phyloP scores from a whole-genome alignment of 257 asterid species.

The Scutellaria barbata region DNA sequence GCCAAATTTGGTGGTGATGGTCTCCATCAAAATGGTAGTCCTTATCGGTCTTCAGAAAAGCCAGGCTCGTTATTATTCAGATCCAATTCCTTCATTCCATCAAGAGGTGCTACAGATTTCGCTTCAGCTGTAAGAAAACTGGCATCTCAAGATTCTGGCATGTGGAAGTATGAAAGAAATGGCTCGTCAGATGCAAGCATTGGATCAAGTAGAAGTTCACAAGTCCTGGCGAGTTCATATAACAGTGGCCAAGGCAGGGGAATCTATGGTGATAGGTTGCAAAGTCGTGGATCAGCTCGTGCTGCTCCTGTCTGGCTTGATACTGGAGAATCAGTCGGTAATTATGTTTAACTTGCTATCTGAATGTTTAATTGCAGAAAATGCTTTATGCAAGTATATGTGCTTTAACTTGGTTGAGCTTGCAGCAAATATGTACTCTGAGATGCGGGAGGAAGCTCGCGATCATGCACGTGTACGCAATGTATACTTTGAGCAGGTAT shows the following conservation, averaged over 20 bases:
- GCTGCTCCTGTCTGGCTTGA: slow-evolving; percentile 89
- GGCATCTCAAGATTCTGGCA: slow-evolving; percentile 80
- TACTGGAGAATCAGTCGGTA: slow-evolving; percentile 99
- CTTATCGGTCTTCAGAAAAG: slow-evolving; percentile 64
- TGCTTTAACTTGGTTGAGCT: slow-evolving; percentile 68
- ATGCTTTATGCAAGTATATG: slow-evolving; percentile 38
- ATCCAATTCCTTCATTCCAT: slow-evolving; percentile 66
- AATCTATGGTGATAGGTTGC: slow-evolving; percentile 62
- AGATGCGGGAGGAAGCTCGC: slow-evolving; percentile 96
- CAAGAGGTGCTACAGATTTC: slow-evolving; percentile 83
- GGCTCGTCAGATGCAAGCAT: slow-evolving; percentile 67
- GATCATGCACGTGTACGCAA: slow-evolving; percentile 97
- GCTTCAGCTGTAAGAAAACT: slow-evolving; percentile 88
- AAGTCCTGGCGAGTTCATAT: slow-evolving; percentile 64
- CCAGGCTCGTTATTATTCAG: slow-evolving; percentile 56
- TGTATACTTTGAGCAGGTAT: slow-evolving; percentile 96
- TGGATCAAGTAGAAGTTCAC: slow-evolving; percentile 91
- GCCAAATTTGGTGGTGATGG: slow-evolving; percentile 56
- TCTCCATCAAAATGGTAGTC: slow-evolving; percentile 57
- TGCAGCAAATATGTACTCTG: slow-evolving; percentile 94
- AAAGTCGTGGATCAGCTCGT: slow-evolving; percentile 67
- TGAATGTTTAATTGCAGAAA: slow-evolving; percentile 34
- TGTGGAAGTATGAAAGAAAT: slow-evolving; percentile 81
- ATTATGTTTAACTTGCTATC: slow-evolving; percentile 37
- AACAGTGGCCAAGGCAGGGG: slow-evolving; percentile 64